Conservation (phyloP, 352 stramenopile species). For the Globisporangium carolinianum region DNA sequence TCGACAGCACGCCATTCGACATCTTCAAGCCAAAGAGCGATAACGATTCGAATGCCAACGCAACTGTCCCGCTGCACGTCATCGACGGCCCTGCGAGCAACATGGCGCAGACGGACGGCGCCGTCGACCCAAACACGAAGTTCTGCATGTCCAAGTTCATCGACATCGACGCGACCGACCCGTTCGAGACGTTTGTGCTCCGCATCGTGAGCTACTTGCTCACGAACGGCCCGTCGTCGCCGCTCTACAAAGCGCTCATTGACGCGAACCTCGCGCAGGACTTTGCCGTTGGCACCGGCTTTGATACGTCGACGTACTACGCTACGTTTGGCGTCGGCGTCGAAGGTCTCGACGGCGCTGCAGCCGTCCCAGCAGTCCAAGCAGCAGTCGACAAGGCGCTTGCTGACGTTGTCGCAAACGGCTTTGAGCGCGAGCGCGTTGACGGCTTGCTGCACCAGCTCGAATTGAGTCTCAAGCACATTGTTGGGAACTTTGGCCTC, state of each 20-base stretch:
- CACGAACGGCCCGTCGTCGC: constrained; percentile 70
- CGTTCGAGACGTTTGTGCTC: constrained; percentile 73
- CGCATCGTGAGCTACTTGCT: constrained; percentile 74
- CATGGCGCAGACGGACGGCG: constrained; percentile 26
- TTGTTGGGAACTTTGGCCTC: constrained; percentile 77
- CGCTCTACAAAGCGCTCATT: constrained; percentile 79
- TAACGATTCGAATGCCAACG: not conserved
- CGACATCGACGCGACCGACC: constrained; percentile 54
- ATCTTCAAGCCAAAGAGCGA: constrained; percentile 20
- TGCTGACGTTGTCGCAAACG: constrained; percentile 45
- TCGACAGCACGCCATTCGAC: constrained; percentile 36
- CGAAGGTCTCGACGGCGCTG: constrained; percentile 54
- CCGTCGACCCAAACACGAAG: constrained; percentile 69
- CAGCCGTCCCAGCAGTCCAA: constrained; percentile 49
- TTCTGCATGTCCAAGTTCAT: constrained; percentile 74
- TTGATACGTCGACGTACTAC: constrained; percentile 77
- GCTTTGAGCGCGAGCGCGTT: constrained; percentile 71
- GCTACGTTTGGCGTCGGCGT: constrained; percentile 72
- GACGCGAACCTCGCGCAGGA: constrained; percentile 70
- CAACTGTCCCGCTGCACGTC: constrained; percentile 22
- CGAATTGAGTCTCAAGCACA: constrained; percentile 79
- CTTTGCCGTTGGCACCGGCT: constrained; percentile 69
- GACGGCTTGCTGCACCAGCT: constrained; percentile 72
- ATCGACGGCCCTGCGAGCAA: constrained; percentile 55
- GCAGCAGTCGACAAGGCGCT: constrained; percentile 46